A percentile compares a stretch with the other conserved stretches of the same genome.
phyloP scores from a whole-genome alignment of 768 basidiomycete species.

The Lactarius sp. region DNA sequence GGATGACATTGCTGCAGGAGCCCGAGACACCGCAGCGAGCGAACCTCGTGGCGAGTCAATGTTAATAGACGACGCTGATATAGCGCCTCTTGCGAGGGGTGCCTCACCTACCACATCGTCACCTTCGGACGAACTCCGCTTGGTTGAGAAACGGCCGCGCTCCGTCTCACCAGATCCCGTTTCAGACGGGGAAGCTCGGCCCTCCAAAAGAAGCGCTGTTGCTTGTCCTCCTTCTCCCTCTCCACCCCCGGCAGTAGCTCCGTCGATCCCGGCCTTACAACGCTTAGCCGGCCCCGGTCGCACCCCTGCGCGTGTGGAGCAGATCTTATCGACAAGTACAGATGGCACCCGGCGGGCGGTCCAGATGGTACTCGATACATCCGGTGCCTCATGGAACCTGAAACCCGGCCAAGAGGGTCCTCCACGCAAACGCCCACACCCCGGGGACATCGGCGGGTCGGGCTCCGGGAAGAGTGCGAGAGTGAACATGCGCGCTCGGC shows the following conservation, averaged over 20 bases:
- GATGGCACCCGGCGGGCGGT: slow-evolving; percentile 30
- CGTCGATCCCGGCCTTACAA: background rate
- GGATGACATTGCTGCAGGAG: background rate
- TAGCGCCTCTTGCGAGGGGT: background rate
- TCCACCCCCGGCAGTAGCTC: background rate
- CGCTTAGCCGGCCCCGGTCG: slow-evolving; percentile 20
- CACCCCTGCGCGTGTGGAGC: slow-evolving; percentile 22
- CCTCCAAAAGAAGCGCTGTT: background rate
- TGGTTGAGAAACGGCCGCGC: slow-evolving; percentile 10
- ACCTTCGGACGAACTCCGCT: background rate
- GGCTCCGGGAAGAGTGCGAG: slow-evolving; percentile 25
- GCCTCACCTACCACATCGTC: background rate
- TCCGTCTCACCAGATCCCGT: background rate
- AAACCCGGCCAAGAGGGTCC: slow-evolving; percentile 39
- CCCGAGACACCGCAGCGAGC: background rate
- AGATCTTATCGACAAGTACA: slow-evolving; percentile 17
- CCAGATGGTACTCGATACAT: slow-evolving; percentile 49
- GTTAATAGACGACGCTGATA: background rate
- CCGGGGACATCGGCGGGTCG: slow-evolving; percentile 17
- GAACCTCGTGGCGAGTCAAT: background rate
- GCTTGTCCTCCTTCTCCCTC: background rate
- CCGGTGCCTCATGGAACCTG: slow-evolving; percentile 47
- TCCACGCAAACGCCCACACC: slow-evolving; percentile 13
- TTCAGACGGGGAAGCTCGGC: background rate
- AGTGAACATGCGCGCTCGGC: slow-evolving; percentile 40